Percentiles rank a stretch among this genome's conserved stretches.
These are phyloP conservation scores for Tolypocladium pustulatum DNA, from an alignment of 2,329 filamentous ascomycete species.

Conservation along the genomic window DNA sequence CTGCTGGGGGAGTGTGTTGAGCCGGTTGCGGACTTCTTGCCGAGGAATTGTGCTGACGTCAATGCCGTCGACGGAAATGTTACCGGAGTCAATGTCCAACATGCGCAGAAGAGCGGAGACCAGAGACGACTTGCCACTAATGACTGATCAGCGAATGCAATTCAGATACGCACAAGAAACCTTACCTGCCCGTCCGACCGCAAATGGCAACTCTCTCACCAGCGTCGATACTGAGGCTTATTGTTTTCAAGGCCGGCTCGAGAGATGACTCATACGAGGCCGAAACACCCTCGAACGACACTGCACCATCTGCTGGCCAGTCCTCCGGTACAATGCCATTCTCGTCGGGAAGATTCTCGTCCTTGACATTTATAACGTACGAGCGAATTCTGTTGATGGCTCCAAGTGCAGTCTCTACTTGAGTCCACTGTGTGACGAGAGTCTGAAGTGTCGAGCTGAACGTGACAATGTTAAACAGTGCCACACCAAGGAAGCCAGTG, in stretches of 20 bases:
- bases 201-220: constrained; percentile 29
- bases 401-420: constrained; percentile 16
- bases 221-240: constrained; percentile 17
- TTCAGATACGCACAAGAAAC: neutral
- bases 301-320: constrained; percentile 14
- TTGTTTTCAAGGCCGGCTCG: constrained; percentile 15
- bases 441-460: constrained; percentile 18
- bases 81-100: constrained; percentile 28
- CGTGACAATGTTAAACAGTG: constrained; percentile 16
- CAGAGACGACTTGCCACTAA: constrained; percentile 23
- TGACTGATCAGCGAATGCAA: constrained; percentile 7
- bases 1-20: constrained; percentile 40
- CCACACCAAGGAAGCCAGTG: constrained; percentile 16
- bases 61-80: constrained; percentile 33
- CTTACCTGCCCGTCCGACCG: constrained; percentile 30
- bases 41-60: constrained; percentile 17
- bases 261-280: constrained; percentile 16
- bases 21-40: constrained; percentile 11
- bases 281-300: constrained; percentile 16
- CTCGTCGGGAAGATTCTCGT: constrained; percentile 12
- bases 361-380: constrained; percentile 11
- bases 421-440: constrained; percentile 21
- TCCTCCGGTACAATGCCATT: constrained; percentile 5
- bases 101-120: constrained; percentile 35
- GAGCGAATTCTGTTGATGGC: constrained; percentile 15